Conservation (phyloP, 805 yeast species). For the Schwanniomyces vanrijiae region DNA sequence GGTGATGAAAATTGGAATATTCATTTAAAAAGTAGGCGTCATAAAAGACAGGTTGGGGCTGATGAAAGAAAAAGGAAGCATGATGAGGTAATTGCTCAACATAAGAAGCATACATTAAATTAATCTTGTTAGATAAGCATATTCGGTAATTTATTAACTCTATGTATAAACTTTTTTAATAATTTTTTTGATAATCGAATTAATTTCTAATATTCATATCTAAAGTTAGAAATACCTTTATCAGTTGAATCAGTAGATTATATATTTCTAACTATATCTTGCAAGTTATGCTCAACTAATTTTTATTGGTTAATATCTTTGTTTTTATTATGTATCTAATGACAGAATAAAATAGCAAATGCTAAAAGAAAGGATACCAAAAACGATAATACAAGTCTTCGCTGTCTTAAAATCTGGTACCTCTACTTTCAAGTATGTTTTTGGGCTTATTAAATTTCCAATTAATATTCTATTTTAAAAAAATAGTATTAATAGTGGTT, state of each 20-base stretch:
- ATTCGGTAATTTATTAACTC: not conserved
- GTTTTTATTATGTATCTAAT: slow-evolving; percentile 34
- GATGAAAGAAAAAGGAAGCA: slow-evolving; percentile 53
- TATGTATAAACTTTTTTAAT: no score
- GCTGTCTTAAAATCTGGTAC: slow-evolving; percentile 47
- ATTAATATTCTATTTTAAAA: slow-evolving; percentile 51
- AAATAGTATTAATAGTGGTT: slow-evolving; percentile 43
- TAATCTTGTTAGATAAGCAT: not conserved
- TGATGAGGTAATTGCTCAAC: slow-evolving; percentile 43
- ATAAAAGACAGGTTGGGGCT: slow-evolving; percentile 50
- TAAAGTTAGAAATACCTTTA: slow-evolving; percentile 51
- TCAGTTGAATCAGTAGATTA: slow-evolving; percentile 57
- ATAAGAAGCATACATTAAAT: slow-evolving; percentile 7
- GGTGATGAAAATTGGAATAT: slow-evolving; percentile 71
- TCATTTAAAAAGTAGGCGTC: slow-evolving; percentile 70
- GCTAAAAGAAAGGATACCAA: slow-evolving; percentile 1
- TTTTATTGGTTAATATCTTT: slow-evolving; percentile 21
- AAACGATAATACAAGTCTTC: slow-evolving; percentile 40
- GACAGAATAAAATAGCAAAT: slow-evolving; percentile 20
- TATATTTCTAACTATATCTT: slow-evolving; percentile 44
- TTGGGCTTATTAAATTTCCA: slow-evolving; percentile 59
- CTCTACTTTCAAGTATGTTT: slow-evolving; percentile 42
- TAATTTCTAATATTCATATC: slow-evolving; percentile 19
- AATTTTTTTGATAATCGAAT: no score
- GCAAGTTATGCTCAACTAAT: slow-evolving; percentile 14